Conservation (phyloP, 768 basidiomycete genomes). For the Sarcodon aspratus region DNA sequence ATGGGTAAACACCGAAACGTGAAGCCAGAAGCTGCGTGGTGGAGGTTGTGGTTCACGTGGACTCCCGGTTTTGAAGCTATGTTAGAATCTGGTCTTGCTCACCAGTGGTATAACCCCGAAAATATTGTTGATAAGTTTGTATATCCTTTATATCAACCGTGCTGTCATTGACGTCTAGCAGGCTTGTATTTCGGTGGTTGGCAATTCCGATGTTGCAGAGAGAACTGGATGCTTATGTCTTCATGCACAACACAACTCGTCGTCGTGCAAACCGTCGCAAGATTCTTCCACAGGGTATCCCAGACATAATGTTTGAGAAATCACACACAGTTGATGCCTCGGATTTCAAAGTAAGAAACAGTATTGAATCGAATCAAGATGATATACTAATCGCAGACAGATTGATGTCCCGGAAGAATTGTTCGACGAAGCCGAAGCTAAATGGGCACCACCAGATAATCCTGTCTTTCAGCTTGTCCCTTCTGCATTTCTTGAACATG, state of each 20-base stretch:
- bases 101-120: not conserved
- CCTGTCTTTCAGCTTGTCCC: conserved; percentile 1
- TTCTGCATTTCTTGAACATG: not conserved
- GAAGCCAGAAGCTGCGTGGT: not conserved
- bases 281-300: not conserved
- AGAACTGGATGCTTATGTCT: not conserved
- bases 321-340: not conserved
- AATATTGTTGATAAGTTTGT: not conserved
- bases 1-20: not conserved
- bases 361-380: not conserved
- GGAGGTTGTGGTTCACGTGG: not conserved
- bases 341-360: not conserved
- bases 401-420: not conserved
- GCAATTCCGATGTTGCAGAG: not conserved
- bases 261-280: conserved; percentile 1
- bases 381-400: not conserved
- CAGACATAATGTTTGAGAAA: not conserved
- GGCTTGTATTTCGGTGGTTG: no score
- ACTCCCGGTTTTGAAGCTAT: no score
- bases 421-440: not conserved
- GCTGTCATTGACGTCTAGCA: no score
- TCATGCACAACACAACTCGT: not conserved
- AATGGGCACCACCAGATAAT: conserved; percentile 2
- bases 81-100: not conserved
- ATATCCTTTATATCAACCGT: no score